Percentiles rank a stretch among this genome's conserved stretches.
phyloP scores from a whole-genome alignment of 1,284 basidiomycete species.

The Singerocomus rubriflavus region DNA sequence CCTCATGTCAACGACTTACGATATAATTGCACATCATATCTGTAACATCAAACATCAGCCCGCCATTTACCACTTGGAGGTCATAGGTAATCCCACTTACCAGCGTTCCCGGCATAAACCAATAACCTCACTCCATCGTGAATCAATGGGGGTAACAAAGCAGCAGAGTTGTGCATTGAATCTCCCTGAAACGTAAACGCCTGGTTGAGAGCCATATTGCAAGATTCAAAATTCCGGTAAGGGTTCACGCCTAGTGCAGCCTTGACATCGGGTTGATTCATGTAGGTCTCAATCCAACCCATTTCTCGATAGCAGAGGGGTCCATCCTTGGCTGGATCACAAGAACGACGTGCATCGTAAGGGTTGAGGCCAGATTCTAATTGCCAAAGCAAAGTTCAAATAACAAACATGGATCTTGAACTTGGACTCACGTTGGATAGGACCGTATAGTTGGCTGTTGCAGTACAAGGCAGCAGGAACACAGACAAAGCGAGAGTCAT shows the following conservation, averaged over 20 bases:
- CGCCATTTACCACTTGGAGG: background rate
- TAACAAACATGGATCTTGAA: background rate
- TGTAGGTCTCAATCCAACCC: constrained; percentile 62
- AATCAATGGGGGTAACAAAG: constrained; percentile 62
- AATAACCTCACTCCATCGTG: constrained; percentile 68
- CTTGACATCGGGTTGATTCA: constrained; percentile 61
- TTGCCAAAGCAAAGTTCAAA: background rate
- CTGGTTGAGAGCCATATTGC: constrained; percentile 51
- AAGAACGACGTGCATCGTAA: constrained; percentile 82
- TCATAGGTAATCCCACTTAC: constrained; percentile 27
- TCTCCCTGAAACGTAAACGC: constrained; percentile 64
- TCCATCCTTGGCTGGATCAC: constrained; percentile 64
- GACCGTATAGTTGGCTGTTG: constrained; percentile 52
- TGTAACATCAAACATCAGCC: constrained; percentile 15
- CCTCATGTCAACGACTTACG: constrained; percentile 36
- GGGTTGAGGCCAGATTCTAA: constrained; percentile 66
- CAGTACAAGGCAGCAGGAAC: constrained; percentile 64
- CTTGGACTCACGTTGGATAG: constrained; percentile 54
- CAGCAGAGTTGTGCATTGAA: constrained; percentile 64
- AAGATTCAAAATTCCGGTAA: constrained; percentile 45
- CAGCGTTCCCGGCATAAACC: constrained; percentile 71
- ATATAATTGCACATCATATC: constrained; percentile 85
- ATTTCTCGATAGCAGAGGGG: constrained; percentile 61
- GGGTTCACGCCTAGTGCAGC: constrained; percentile 59
- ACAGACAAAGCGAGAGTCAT: constrained; percentile 55